A percentile compares a stretch with the other conserved stretches of the same genome.
Conservation (phyloP, 83 land plant genomes). For the Larix sibirica region DNA sequence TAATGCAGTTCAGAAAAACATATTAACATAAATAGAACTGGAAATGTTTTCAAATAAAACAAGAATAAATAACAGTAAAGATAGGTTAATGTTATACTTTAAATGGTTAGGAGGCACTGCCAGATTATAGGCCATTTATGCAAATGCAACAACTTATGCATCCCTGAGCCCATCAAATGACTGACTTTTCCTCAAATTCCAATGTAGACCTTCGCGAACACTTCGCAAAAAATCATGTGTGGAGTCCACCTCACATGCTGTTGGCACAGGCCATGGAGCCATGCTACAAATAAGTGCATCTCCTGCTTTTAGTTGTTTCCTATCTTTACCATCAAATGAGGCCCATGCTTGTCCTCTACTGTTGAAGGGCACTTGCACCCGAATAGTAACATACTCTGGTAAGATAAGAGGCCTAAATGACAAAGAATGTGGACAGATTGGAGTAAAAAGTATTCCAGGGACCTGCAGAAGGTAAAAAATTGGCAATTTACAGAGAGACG, state of each 20-base stretch:
- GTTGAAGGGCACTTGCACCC: constrained; percentile 76
- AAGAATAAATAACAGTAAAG: too few relatives aligned
- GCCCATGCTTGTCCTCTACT: constrained; percentile 96
- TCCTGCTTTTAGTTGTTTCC: constrained; percentile 70
- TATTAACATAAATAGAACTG: too few relatives aligned
- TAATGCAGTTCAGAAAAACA: too few relatives aligned
- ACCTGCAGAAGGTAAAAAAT: constrained; percentile 36
- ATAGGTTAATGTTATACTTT: too few relatives aligned
- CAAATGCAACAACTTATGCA: not conserved
- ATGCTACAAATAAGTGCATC: constrained; percentile 86
- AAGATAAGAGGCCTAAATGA: constrained; percentile 92
- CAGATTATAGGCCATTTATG: too few relatives aligned
- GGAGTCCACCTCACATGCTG: constrained; percentile 80
- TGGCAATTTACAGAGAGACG: not conserved
- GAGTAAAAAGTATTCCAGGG: constrained; percentile 92
- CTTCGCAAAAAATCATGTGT: constrained; percentile 85
- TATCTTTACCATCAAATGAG: constrained; percentile 91
- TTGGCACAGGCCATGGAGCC: constrained; percentile 95
- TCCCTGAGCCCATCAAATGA: constrained; percentile 76
- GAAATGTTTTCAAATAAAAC: too few relatives aligned
- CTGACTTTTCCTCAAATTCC: constrained; percentile 91
- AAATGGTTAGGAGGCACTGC: too few relatives aligned
- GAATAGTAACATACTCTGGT: constrained; percentile 85
- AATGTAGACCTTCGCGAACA: constrained; percentile 89
- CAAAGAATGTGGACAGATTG: constrained; percentile 96